Evolutionary conservation across 139 green algal genomes (phyloP), one percentile per base, ranked within the genome.

Genomic region (Eudorina sp.): DNA sequence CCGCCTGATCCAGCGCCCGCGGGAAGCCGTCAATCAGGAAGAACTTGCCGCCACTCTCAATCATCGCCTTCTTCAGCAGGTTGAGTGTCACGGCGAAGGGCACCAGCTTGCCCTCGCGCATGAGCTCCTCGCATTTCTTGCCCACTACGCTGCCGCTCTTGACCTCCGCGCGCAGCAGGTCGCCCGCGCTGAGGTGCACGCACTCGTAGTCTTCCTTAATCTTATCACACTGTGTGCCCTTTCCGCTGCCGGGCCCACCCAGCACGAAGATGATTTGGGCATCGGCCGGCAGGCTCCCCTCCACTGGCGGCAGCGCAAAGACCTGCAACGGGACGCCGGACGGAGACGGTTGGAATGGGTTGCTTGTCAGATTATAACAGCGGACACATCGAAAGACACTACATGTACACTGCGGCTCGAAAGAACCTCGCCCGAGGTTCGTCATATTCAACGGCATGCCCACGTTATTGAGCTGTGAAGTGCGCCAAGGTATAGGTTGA

Each of bases 21-120:
- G 97, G 96, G 94, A 99, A 99, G 80, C 97, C 97, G 86, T 99
- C 97, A 78, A 99, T 97, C 25, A 99, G 93, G 90, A 98, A 98
- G 66, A 92, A 92, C 48, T 89, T 95, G 31, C 96, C 94, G 3
- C 58, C 74, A 31, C 84, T 89, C 53, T 84, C 40, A 14, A 89
- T 89, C 83, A 82, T 84, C n/a, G 94, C 94, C 3, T 92, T 92
- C 84, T 94, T 94, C 41, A 98, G 90, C 85, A 98, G 92, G 16
- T 86, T 83, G 84, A 98, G 95, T 62, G 94, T 97, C 41, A 97
- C 93, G 43, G 64, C 53, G 18, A 90, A 84, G 45, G 96, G 95
- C 88, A 97, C 96, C 41, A 98, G 94, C 91, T 96, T 94, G 82
- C 96, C 96, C 85, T 97, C 95, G 85, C 95, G 95, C 94, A 97